Base-by-base conservation (phyloP, 805 yeast species). In the Starmerella vaccinii region DNA sequence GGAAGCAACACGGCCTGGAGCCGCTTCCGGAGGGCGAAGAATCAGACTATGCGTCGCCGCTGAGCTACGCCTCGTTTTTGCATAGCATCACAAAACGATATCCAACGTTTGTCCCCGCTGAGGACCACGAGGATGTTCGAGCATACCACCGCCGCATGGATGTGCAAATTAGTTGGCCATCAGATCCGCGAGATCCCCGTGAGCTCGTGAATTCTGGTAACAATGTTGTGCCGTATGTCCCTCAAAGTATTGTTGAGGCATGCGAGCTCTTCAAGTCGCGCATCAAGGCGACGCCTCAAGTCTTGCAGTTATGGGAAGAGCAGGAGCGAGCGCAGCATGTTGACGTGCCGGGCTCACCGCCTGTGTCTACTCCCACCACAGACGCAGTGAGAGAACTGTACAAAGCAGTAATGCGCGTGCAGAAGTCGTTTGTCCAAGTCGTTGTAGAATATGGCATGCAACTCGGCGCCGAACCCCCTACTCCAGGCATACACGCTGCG, bases 1-100 rank as follows among this genome's bases (percentile, higher is more conserved):
- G 69, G 27, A 59, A 67, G 27, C 69, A 68, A 40, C 76, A 73
- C 60, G 70, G 69, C n/a, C 47, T 67, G 23, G 55, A 59, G 7
- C 21, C 26, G 12, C 49, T 43, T n/a, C 57, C 19, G 24, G 49
- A 54, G 7, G 60, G 53, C 34, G 32, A 49, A 4, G 59, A 63
- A 2, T 57, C 63, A 1, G 61, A 38, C 50, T 33, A 35, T 24
- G 81, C 89, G 9, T 80, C 95, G 0, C 95, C 95, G 0, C 65
- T 85, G n/a, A 95, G 89, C 57, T 90, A 85, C 62, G 81, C 79
- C 60, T 78, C 84, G 6, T 88, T 84, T 61, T 72, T 87, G 54
- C 84, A 84, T 47, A 94, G 86, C 53, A 64, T 89, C 2, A 64
- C 72, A 4, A 29, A 21, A 8, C 34, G 54, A 54, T 90, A 80